Conservation (phyloP, 257 asterid genomes). For the Fraxinus excelsior region DNA sequence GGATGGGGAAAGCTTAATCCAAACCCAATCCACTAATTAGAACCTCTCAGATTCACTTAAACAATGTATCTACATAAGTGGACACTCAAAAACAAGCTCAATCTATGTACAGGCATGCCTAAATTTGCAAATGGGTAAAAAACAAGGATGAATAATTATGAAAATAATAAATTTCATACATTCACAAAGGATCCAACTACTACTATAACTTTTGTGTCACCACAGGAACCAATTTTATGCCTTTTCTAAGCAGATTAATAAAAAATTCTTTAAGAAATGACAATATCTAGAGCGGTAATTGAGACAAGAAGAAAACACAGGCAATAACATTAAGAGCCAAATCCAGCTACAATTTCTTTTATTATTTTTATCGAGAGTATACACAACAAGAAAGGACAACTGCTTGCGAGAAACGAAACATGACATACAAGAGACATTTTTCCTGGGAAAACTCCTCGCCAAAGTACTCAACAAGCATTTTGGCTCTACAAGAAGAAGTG, state of each 20-base stretch:
- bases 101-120: background rate
- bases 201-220: slow-evolving; percentile 15
- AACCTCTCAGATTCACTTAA: background rate
- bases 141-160: background rate
- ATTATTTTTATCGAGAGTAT: background rate
- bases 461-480: slow-evolving; percentile 73
- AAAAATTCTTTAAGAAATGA: background rate
- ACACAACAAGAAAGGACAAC: background rate
- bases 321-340: slow-evolving; percentile 12
- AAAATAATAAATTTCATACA: background rate
- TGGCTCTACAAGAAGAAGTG: slow-evolving; percentile 65
- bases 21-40: background rate
- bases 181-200: background rate
- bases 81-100: slow-evolving; percentile 6
- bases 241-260: background rate
- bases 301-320: slow-evolving; percentile 16
- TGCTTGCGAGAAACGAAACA: slow-evolving; percentile 9
- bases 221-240: background rate
- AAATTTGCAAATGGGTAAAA: background rate
- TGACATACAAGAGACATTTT: slow-evolving; percentile 63
- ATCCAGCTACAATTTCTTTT: slow-evolving; percentile 4
- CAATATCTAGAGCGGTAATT: slow-evolving; percentile 10
- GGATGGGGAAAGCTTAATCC: background rate
- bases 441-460: slow-evolving; percentile 68
- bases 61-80: background rate